Conservation (phyloP, 495 filamentous ascomycete genomes). For the Cryomyces minteri region DNA sequence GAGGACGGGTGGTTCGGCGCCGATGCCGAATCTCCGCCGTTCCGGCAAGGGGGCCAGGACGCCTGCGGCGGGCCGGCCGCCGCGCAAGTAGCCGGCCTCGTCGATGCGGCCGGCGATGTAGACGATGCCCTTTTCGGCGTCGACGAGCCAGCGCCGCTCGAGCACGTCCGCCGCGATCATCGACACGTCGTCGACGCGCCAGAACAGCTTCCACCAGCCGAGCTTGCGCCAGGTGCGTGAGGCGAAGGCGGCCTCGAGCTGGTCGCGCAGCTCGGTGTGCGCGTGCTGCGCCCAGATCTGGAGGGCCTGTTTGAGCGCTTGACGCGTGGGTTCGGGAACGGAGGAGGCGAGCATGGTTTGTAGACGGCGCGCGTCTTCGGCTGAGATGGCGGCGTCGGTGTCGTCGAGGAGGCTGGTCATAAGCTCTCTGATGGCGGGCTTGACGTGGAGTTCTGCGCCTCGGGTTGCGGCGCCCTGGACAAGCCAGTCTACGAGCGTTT, state of each 20-base stretch:
- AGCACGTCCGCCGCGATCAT: slow-evolving; percentile 66
- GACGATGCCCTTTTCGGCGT: slow-evolving; percentile 55
- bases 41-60: not conserved
- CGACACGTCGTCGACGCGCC: slow-evolving; percentile 79
- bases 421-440: slow-evolving; percentile 39
- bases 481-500: slow-evolving; percentile 50
- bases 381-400: slow-evolving; percentile 32
- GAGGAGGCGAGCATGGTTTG: slow-evolving; percentile 15
- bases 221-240: slow-evolving; percentile 53
- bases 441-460: slow-evolving; percentile 15
- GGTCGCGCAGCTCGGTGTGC: slow-evolving; percentile 64
- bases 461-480: slow-evolving; percentile 1
- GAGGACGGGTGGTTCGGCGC: not conserved
- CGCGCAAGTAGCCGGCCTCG: slow-evolving; percentile 38
- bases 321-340: slow-evolving; percentile 24
- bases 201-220: slow-evolving; percentile 89
- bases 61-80: not conserved
- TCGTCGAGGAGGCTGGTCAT: slow-evolving; percentile 46
- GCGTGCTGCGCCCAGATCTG: slow-evolving; percentile 56
- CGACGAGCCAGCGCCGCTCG: slow-evolving; percentile 48
- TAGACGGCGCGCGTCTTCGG: slow-evolving; percentile 27
- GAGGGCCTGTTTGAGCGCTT: slow-evolving; percentile 36
- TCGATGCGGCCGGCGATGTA: slow-evolving; percentile 66
- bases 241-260: slow-evolving; percentile 55
- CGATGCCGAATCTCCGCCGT: not conserved